These are phyloP conservation scores for Rhizophora mangle DNA, from an alignment of 345 rosid species.

Conservation along the genomic window DNA sequence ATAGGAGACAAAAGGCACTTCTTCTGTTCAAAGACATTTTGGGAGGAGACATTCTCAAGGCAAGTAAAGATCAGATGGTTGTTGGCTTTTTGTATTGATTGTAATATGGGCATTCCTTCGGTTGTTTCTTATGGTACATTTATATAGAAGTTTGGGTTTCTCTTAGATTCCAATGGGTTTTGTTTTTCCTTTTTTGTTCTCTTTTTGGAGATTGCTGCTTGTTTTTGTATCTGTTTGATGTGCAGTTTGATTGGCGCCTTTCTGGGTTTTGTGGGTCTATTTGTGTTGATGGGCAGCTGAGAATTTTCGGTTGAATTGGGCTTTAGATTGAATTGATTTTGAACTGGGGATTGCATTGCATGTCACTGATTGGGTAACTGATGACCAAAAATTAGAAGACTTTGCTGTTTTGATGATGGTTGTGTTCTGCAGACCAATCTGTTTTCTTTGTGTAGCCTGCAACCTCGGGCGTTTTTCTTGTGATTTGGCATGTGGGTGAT, in stretches of 20 bases:
- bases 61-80: too few relatives aligned
- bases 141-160: too few relatives aligned
- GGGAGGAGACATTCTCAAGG: too few relatives aligned
- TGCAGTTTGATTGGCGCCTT: neutral
- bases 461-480: neutral
- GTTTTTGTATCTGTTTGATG: neutral
- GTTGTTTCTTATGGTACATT: too few relatives aligned
- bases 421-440: neutral
- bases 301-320: neutral
- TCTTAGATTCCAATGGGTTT: too few relatives aligned
- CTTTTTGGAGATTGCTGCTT: neutral
- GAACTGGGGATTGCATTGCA: neutral
- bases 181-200: too few relatives aligned
- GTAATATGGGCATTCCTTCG: too few relatives aligned
- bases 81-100: too few relatives aligned
- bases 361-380: neutral
- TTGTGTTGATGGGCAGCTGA: neutral
- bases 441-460: neutral
- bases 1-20: too few relatives aligned
- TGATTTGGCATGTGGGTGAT: slow-evolving; percentile 10
- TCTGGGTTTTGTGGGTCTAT: neutral
- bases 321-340: neutral
- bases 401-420: neutral
- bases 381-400: neutral
- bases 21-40: too few relatives aligned